Conservation (phyloP, 208 protist species). For the Phytomonas sp. region DNA sequence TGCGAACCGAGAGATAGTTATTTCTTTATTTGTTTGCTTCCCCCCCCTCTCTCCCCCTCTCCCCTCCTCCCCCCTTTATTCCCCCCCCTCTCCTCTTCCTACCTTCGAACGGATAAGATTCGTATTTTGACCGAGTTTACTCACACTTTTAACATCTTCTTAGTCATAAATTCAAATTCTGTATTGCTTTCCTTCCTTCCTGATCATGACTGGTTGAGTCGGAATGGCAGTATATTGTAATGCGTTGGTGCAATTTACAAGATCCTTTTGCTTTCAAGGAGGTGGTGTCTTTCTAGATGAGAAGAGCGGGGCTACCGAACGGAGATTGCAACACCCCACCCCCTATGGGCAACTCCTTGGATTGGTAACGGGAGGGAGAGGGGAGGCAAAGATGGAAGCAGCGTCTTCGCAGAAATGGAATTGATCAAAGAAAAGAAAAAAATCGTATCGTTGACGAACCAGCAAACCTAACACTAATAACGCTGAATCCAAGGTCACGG, state of each 20-base stretch:
- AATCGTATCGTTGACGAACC: neutral
- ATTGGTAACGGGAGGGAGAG: neutral
- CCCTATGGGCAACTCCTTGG: neutral
- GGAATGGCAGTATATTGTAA: neutral
- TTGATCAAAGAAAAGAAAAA: neutral
- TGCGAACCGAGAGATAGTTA: neutral
- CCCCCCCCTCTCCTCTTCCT: neutral
- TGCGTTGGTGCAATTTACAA: neutral
- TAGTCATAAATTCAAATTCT: conserved; percentile 2
- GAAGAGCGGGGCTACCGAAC: neutral
- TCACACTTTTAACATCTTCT: neutral
- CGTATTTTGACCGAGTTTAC: neutral
- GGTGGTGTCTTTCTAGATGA: neutral
- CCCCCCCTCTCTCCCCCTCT: neutral
- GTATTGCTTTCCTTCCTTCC: neutral
- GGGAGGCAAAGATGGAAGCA: neutral
- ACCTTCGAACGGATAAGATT: neutral
- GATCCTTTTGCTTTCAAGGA: neutral
- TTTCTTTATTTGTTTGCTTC: neutral
- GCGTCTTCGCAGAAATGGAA: neutral
- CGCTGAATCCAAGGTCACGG: neutral
- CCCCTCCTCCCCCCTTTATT: neutral
- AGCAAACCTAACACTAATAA: neutral
- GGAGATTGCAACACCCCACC: neutral
- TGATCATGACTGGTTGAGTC: neutral